Conservation (phyloP, 2,329 filamentous ascomycete species). For the Aspergillus luchuensis region DNA sequence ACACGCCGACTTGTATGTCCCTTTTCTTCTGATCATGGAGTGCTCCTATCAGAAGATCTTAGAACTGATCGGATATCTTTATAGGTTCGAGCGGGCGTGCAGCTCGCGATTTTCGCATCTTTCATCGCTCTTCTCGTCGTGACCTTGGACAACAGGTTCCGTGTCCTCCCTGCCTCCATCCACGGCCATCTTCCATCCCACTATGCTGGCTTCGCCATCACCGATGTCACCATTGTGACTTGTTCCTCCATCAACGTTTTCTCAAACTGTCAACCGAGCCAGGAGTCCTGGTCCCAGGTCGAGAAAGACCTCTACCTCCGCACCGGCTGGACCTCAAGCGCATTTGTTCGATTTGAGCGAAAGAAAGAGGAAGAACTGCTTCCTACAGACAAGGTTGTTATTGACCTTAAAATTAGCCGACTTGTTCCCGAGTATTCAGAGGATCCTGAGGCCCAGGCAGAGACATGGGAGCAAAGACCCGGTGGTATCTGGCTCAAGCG, state of each 20-base stretch:
- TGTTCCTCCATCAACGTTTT: constrained; percentile 76
- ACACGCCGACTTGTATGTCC: constrained; percentile 46
- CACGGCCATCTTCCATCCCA: constrained; percentile 86
- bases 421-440: constrained; percentile 66
- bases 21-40: not conserved
- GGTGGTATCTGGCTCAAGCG: constrained; percentile 82
- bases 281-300: constrained; percentile 74
- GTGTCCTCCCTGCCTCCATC: constrained; percentile 79
- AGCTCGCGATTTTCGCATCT: constrained; percentile 68
- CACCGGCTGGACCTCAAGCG: constrained; percentile 71
- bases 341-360: constrained; percentile 78
- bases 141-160: constrained; percentile 84
- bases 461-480: constrained; percentile 75
- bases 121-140: constrained; percentile 72
- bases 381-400: constrained; percentile 72
- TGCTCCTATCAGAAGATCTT: not conserved
- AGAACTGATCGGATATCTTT: constrained; percentile 2
- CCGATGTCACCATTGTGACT: constrained; percentile 75
- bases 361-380: constrained; percentile 84
- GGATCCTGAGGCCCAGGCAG: constrained; percentile 57
- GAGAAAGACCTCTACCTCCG: constrained; percentile 88
- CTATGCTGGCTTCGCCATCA: constrained; percentile 80
- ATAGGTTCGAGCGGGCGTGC: constrained; percentile 67
- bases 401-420: constrained; percentile 75
- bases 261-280: constrained; percentile 68